These are phyloP conservation scores for Globisporangium camurandrum DNA, from an alignment of 352 stramenopile species.

Conservation along the genomic window DNA sequence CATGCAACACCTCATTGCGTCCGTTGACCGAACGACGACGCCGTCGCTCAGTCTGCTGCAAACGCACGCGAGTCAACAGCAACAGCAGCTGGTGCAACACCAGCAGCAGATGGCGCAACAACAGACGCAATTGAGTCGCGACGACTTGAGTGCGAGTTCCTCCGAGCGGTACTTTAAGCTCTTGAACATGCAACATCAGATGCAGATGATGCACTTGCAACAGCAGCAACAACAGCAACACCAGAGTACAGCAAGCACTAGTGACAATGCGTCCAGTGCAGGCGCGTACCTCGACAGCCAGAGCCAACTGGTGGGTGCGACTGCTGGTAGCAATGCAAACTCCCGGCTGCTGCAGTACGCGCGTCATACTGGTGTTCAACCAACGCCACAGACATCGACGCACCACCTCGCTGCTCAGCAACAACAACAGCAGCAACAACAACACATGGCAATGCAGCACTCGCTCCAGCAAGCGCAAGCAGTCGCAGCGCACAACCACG, in stretches of 20 bases:
- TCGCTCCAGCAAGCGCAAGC: slow-evolving; percentile 39
- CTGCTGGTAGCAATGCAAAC: no score
- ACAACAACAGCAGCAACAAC: slow-evolving; percentile 17
- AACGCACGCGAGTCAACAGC: no score
- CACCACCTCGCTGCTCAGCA: slow-evolving; percentile 25
- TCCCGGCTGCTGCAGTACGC: slow-evolving; percentile 38
- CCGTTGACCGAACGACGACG: slow-evolving; percentile 11
- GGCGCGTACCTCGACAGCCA: slow-evolving; percentile 47
- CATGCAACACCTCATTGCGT: slow-evolving; percentile 6
- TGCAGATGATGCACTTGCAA: slow-evolving; percentile 82
- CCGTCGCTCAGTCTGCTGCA: slow-evolving; percentile 20
- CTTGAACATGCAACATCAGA: slow-evolving; percentile 80
- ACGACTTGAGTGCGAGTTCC: slow-evolving; percentile 37
- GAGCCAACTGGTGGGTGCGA: slow-evolving; percentile 29
- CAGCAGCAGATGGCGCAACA: slow-evolving; percentile 26
- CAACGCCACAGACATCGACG: slow-evolving; percentile 7
- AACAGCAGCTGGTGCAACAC: no score
- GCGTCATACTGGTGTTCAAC: slow-evolving; percentile 9
- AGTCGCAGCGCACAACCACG: slow-evolving; percentile 35
- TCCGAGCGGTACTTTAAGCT: slow-evolving; percentile 79
- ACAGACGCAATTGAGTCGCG: slow-evolving; percentile 28
- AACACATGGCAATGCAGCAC: slow-evolving; percentile 46
- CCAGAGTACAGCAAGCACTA: slow-evolving; percentile 32
- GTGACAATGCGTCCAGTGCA: slow-evolving; percentile 16
- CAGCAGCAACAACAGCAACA: slow-evolving; percentile 82